Percentiles rank a stretch among this genome's conserved stretches.
These are phyloP conservation scores for Eleusine coracana DNA, from an alignment of 176 grass and related monocot genomes.

Conservation along the genomic window DNA sequence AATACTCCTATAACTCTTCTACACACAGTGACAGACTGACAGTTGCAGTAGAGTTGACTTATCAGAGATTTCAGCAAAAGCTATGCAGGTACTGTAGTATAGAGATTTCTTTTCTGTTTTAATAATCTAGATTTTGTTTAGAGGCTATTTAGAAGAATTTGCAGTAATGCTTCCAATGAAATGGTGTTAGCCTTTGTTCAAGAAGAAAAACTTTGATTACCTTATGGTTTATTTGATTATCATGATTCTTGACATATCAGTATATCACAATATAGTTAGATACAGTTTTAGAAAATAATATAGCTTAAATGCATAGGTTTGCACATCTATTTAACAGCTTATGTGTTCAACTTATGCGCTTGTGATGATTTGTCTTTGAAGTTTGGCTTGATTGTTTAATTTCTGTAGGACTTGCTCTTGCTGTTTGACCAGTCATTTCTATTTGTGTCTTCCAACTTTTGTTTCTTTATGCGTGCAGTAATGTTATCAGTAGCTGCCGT, in stretches of 20 bases:
- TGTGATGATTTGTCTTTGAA: constrained; percentile 24
- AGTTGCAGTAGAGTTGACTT: not conserved
- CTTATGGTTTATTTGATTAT: constrained; percentile 15
- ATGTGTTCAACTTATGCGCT: not conserved
- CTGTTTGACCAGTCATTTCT: constrained; percentile 26
- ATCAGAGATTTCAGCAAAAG: constrained; percentile 4
- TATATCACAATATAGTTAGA: not conserved
- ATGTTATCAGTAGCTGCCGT: constrained; percentile 54
- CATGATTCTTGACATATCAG: not conserved
- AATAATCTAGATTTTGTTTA: constrained; percentile 19
- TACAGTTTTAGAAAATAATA: not conserved
- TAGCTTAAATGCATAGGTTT: constrained; percentile 5
- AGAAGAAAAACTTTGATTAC: not conserved
- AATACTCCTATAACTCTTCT: constrained; percentile 31
- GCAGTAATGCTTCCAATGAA: constrained; percentile 7
- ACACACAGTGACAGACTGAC: not conserved
- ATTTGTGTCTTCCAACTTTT: constrained; percentile 31
- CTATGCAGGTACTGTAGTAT: constrained; percentile 30
- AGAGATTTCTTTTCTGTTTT: constrained; percentile 6
- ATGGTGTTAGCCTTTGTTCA: not conserved
- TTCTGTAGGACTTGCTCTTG: not conserved
- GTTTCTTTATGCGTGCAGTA: constrained; percentile 45
- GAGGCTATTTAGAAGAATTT: constrained; percentile 11
- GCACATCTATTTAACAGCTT: constrained; percentile 6
- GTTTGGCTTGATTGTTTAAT: constrained; percentile 8